phyloP scores from a whole-genome alignment of 1,284 basidiomycete genomes.

The Heterobasidion annosum region DNA sequence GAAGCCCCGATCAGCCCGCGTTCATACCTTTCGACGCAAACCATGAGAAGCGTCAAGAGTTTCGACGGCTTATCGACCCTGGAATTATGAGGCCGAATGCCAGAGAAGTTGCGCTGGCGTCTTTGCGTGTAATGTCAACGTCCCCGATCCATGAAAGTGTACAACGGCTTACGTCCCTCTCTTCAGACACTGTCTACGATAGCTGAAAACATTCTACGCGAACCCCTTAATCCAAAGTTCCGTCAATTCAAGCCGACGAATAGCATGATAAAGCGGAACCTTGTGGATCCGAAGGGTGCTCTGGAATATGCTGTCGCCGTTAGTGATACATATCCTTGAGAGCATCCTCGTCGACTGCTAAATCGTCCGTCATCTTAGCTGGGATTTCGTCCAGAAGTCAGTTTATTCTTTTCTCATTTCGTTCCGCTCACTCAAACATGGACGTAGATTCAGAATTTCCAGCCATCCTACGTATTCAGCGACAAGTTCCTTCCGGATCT shows the following conservation, averaged over 20 bases:
- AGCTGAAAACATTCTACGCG: slow-evolving; percentile 55
- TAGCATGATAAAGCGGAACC: slow-evolving; percentile 46
- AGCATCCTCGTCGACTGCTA: slow-evolving; percentile 4
- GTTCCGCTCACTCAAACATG: slow-evolving; percentile 1
- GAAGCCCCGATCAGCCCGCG: slow-evolving; percentile 13
- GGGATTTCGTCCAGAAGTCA: slow-evolving; percentile 59
- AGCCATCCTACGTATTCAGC: slow-evolving; percentile 60
- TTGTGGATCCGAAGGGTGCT: slow-evolving; percentile 58
- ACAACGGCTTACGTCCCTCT: not conserved
- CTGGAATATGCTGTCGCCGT: slow-evolving; percentile 74
- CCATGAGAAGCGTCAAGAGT: slow-evolving; percentile 57
- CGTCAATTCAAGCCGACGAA: slow-evolving; percentile 71
- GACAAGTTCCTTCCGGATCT: slow-evolving; percentile 43
- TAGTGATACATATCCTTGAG: slow-evolving; percentile 13
- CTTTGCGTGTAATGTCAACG: slow-evolving; percentile 45
- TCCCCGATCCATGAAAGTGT: slow-evolving; percentile 1
- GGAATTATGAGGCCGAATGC: slow-evolving; percentile 69
- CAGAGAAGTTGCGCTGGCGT: slow-evolving; percentile 45
- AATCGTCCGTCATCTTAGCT: slow-evolving; percentile 33
- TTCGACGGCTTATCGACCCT: slow-evolving; percentile 66
- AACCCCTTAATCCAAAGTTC: slow-evolving; percentile 64
- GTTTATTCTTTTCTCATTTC: not conserved
- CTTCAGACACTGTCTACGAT: slow-evolving; percentile 55
- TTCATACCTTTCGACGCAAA: slow-evolving; percentile 40
- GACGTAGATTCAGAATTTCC: slow-evolving; percentile 29